Evolutionary conservation across 805 yeast species (phyloP).

Genomic region (Blastobotrys terrestris): DNA sequence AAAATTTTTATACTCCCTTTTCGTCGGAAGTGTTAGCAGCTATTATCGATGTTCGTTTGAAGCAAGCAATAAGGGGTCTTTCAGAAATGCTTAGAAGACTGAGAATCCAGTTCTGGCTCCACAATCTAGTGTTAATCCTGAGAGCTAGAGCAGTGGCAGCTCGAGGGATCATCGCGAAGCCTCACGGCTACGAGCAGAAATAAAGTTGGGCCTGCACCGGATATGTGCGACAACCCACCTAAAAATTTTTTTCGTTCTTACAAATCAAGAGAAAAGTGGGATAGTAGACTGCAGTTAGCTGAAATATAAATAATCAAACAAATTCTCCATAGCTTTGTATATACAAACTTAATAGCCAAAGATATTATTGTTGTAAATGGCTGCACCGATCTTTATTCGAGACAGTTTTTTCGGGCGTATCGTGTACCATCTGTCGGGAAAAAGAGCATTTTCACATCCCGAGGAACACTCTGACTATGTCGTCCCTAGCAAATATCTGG

Average conservation of each 20-base stretch:
- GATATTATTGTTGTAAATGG: no score
- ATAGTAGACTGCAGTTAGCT: neutral
- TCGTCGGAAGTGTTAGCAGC: no score
- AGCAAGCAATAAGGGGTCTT: no score
- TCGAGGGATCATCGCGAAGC: no score
- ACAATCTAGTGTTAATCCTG: no score
- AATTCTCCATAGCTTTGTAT: no score
- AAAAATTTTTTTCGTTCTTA: neutral
- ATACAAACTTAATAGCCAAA: no score
- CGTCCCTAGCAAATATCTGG: slow-evolving; percentile 27
- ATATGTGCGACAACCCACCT: neutral
- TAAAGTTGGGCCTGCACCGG: neutral
- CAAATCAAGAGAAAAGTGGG: neutral
- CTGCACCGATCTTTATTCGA: slow-evolving; percentile 17
- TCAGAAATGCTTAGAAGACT: no score
- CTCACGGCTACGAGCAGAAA: neutral
- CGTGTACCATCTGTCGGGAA: slow-evolving; percentile 28
- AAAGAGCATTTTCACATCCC: slow-evolving; percentile 22
- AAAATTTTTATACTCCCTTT: no score
- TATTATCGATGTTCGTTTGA: no score
- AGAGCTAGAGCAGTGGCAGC: no score
- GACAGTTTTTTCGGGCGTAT: slow-evolving; percentile 28
- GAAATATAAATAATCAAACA: neutral
- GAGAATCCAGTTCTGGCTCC: no score
- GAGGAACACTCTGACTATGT: slow-evolving; percentile 30